These are phyloP conservation scores for Hypoxylon rubiginosum DNA, from an alignment of 2,329 filamentous ascomycete genomes.

Conservation along the genomic window DNA sequence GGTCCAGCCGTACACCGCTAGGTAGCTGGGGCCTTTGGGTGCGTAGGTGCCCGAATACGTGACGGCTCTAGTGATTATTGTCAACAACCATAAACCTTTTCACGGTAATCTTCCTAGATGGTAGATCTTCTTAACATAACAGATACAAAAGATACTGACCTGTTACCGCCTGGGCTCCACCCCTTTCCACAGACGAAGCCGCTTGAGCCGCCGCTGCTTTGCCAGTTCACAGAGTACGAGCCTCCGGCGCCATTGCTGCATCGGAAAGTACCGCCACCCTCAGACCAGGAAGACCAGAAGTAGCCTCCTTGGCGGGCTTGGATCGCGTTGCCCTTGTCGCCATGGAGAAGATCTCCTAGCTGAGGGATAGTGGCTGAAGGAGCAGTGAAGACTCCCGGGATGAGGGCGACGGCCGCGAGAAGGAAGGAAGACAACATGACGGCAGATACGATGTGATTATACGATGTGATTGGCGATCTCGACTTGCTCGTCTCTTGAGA, in stretches of 20 bases:
- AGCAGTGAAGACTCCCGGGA: constrained; percentile 43
- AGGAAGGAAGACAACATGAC: constrained; percentile 45
- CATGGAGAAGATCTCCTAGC: constrained; percentile 38
- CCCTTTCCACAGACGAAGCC: constrained; percentile 40
- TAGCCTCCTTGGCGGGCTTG: constrained; percentile 45
- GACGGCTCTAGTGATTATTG: constrained; percentile 47
- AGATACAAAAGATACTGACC: constrained; percentile 9
- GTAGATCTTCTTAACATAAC: neutral
- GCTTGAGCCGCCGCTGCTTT: constrained; percentile 36
- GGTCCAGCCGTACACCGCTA: constrained; percentile 69
- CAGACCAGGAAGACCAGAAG: constrained; percentile 48
- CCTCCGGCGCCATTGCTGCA: constrained; percentile 36
- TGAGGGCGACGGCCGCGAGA: constrained; percentile 43
- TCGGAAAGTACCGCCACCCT: constrained; percentile 35
- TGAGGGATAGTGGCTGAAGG: constrained; percentile 38
- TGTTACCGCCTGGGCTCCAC: constrained; percentile 38
- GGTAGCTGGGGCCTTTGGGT: constrained; percentile 59
- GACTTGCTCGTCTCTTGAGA: constrained; percentile 2
- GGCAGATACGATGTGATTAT: neutral
- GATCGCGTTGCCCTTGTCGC: constrained; percentile 35
- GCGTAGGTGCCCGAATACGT: constrained; percentile 55
- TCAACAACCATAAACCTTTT: constrained; percentile 2
- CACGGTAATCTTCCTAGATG: neutral
- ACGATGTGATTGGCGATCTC: constrained; percentile 10
- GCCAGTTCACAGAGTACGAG: constrained; percentile 36